These are phyloP conservation scores for Colletotrichum viniferum DNA, from an alignment of 2,329 filamentous ascomycete species.

Conservation along the genomic window DNA sequence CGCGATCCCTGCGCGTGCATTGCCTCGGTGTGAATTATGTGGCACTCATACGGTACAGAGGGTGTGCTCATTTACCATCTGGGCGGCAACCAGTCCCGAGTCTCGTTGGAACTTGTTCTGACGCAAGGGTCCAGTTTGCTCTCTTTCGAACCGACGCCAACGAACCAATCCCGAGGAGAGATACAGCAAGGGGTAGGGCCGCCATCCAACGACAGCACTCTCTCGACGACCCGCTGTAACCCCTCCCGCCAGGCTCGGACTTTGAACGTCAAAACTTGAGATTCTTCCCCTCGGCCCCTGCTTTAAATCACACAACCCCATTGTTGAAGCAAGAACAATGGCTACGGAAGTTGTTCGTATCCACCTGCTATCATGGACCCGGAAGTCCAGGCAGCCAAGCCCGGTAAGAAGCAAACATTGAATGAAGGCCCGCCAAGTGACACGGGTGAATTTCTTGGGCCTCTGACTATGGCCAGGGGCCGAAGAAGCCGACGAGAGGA, in stretches of 20 bases:
- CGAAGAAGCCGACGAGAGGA: background rate
- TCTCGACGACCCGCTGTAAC: background rate
- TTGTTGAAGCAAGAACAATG: background rate
- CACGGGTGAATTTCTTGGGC: fast-evolving
- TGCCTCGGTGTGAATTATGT: background rate
- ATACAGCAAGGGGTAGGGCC: background rate
- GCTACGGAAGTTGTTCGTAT: fast-evolving
- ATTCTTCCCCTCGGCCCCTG: background rate
- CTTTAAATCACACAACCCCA: background rate
- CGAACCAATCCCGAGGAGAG: background rate
- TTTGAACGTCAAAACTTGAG: background rate
- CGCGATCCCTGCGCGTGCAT: background rate
- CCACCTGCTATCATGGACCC: background rate
- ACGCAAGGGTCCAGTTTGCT: background rate
- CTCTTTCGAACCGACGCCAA: background rate
- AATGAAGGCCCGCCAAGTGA: background rate
- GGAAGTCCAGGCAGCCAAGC: background rate
- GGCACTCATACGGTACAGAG: background rate
- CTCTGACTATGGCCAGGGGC: background rate
- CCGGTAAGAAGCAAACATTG: background rate
- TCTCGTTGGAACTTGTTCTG: background rate
- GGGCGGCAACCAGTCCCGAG: background rate
- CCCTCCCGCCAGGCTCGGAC: background rate
- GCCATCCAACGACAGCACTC: background rate
- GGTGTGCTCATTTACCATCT: background rate